These are phyloP conservation scores for Cyamopsis tetragonoloba DNA, from an alignment of 306 rosid species.

Conservation along the genomic window DNA sequence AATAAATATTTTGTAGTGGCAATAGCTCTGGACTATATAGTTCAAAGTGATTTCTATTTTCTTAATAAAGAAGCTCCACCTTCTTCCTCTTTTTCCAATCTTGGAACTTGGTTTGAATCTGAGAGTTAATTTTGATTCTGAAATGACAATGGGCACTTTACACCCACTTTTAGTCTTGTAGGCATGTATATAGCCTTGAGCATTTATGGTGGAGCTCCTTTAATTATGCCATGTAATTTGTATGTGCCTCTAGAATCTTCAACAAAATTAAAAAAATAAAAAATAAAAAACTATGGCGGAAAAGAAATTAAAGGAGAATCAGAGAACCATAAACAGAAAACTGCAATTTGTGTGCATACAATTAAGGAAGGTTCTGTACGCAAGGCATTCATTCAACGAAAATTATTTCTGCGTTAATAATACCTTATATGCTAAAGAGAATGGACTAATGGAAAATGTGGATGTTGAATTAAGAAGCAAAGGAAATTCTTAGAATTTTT, in stretches of 20 bases:
- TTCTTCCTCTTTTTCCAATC: conserved; percentile 23
- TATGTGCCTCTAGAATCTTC: conserved; percentile 30
- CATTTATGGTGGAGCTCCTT: conserved; percentile 38
- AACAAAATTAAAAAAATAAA: conserved; percentile 24
- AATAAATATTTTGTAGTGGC: no score
- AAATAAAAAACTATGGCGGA: not conserved
- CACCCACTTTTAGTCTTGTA: not conserved
- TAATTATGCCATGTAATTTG: conserved; percentile 39
- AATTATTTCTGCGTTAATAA: conserved; percentile 5
- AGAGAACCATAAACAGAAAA: conserved; percentile 12
- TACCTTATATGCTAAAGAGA: conserved; percentile 24
- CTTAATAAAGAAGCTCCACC: conserved; percentile 32
- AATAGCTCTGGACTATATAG: no score
- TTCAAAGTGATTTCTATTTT: conserved; percentile 29
- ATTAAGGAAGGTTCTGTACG: conserved; percentile 45
- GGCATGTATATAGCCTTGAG: conserved; percentile 22
- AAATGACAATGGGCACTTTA: conserved; percentile 38
- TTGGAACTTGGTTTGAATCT: conserved; percentile 31
- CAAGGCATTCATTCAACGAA: conserved; percentile 26
- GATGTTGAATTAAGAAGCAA: conserved; percentile 26
- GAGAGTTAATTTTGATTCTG: conserved; percentile 35
- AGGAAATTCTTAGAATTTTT: conserved; percentile 17
- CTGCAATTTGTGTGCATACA: conserved; percentile 22
- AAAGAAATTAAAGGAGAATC: conserved; percentile 18
- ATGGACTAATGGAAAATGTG: conserved; percentile 24